Evolutionary conservation across 345 rosid species (phyloP), one percentile per base, ranked within the genome.

Genomic region (Hibiscus tridactylites): DNA sequence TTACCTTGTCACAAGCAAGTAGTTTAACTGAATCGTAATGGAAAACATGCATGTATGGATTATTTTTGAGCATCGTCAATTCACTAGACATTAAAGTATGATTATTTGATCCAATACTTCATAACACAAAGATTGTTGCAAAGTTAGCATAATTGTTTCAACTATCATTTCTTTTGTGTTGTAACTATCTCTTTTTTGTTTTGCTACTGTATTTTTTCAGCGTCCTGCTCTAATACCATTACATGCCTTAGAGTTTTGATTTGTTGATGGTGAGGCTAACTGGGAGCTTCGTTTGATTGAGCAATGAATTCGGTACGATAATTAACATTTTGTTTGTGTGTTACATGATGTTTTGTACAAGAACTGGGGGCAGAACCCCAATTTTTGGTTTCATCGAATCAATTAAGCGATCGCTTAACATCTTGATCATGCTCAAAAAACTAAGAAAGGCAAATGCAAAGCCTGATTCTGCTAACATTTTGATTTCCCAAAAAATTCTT

Each of bases 201-300:
- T 7, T 37, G 26, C 31, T 35, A 9, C 42, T 46, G 10, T 49
- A 58, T 49, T 35, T 53, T 54, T 52, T 35, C 87, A 92, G 98
- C 96, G 98, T 17, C 96, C 97, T 71, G 99, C 99, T 60, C 75
- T 95, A 63, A 91, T 92, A 74, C 94, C 91, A 17, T 95, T 88
- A 80, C 99, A 95, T 68, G 78, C 92, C 0, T 57, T 80, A 81
- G 97, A 92, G 79, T 75, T 95, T 50, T 86, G 94, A 77, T 85
- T 95, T 72, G 89, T 90, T 47, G 98, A 95, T 67, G 99, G 99
- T 46, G 98, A 92, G 85, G 99, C 97, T 52, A 83, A 87, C 68
- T 95, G 99, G 99, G 97, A 95, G 77, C 96, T 95, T 28, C 96
- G 92, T 39, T 59, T 80, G 16, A 90, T 95, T 35, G 82, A 80